A percentile compares a stretch with the other conserved stretches of the same genome.
These are phyloP conservation scores for Populus trichocarpa DNA, from an alignment of 441 rosid species.

Conservation along the genomic window DNA sequence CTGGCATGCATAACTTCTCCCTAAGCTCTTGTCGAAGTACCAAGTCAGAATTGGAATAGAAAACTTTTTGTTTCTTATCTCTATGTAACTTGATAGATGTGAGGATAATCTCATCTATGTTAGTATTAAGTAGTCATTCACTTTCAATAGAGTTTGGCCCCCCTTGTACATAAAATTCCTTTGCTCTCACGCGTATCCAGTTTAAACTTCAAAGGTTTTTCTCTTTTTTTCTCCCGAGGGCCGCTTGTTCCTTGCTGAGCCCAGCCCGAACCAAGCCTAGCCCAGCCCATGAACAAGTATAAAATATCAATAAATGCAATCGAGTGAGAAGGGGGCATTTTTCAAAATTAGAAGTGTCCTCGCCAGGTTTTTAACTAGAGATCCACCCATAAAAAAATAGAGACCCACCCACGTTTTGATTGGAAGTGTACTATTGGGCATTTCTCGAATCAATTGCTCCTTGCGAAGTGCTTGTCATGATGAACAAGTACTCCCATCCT, in stretches of 20 bases:
- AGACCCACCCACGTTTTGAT: background rate
- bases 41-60: background rate
- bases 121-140: background rate
- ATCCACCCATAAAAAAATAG: no score
- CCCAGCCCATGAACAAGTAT: background rate
- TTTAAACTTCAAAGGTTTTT: no score
- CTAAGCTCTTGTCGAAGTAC: slow-evolving; percentile 3
- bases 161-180: background rate
- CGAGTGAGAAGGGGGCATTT: background rate
- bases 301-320: background rate
- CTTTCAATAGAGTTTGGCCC: background rate
- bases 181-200: background rate
- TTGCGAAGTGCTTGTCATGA: background rate
- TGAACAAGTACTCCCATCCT: background rate
- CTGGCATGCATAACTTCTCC: slow-evolving; percentile 53
- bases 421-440: background rate
- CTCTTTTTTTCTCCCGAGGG: background rate
- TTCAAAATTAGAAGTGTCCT: background rate
- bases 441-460: background rate
- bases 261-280: background rate
- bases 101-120: background rate
- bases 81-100: background rate
- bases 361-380: no score
- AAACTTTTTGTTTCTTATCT: background rate
- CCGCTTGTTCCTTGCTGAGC: background rate